Evolutionary conservation across 139 green algal genomes (phyloP), one percentile per base, ranked within the genome.

Genomic region (Chlamydomonas sphaeroides): DNA sequence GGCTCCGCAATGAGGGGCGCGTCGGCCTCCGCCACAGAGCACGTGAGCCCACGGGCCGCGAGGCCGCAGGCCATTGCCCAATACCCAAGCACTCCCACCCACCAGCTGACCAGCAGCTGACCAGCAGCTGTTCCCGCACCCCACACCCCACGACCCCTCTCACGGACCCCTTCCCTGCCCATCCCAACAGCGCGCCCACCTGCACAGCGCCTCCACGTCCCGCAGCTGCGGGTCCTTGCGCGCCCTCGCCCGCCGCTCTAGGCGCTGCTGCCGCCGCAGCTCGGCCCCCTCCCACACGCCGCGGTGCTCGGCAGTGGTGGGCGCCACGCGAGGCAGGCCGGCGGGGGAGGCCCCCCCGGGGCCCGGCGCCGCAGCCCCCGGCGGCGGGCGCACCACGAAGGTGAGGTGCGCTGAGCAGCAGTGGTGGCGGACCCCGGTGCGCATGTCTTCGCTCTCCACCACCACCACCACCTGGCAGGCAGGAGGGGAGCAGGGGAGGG

Each of bases 371-470:
- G 33, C 70, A 14, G 69, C 70, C 11, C 25, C 61, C 30, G 30
- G 26, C 32, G 21, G 57, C 4, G 72, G 68, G 3, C 57, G 59
- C 23, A 78, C 82, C 66, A 97, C 94, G 85, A 97, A 97, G 1
- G 92, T 95, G 30, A 97, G 90, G 83, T 97, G 95, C 14, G 94
- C 94, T 26, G 72, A 90, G 87, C 94, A 97, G 90, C 92, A 97
- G 84, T 97, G 93, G 68, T 89, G 79, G 21, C 94, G 88, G 3
- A 71, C 83, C 3, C 94, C 94, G 0, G 92, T 95, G 26, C 82
- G 68, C 84, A 94, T 88, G 75, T 94, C 88, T 88, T 97, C 94
- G 41, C 94, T 92, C 83, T 97, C 93, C 57, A 97, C 92, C 8
- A 91, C 78, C 36, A 93, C 89, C 20, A 75, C 88, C 45, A 95